Conservation (phyloP, 352 stramenopile species). For the Phytophthora pisi region DNA sequence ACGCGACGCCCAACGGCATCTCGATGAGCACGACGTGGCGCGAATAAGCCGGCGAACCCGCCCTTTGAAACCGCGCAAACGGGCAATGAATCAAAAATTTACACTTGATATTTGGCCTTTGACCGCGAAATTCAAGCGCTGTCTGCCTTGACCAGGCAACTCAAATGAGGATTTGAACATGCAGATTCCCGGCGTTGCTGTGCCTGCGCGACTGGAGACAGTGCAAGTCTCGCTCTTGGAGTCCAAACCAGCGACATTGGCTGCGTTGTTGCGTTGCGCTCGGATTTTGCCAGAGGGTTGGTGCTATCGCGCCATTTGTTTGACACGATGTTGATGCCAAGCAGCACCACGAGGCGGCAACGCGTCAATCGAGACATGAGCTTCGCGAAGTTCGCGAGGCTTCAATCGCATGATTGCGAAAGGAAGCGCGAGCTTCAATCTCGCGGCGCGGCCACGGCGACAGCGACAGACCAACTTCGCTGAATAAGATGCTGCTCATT, state of each 20-base stretch:
- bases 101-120: conserved; percentile 17
- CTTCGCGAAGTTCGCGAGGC: too few relatives aligned
- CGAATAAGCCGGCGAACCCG: conserved; percentile 19
- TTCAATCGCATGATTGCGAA: too few relatives aligned
- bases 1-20: too few relatives aligned
- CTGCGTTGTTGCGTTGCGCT: conserved; percentile 26
- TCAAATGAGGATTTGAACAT: conserved; percentile 24
- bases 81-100: conserved; percentile 14
- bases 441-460: too few relatives aligned
- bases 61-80: conserved; percentile 26
- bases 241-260: conserved; percentile 24
- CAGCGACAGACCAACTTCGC: too few relatives aligned
- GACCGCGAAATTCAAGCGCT: conserved; percentile 8
- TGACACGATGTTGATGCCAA: not conserved
- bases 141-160: not conserved
- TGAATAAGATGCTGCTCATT: too few relatives aligned
- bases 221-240: conserved; percentile 2
- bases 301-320: not conserved
- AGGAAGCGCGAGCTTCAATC: too few relatives aligned
- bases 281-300: conserved; percentile 6
- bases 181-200: conserved; percentile 15
- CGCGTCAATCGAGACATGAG: too few relatives aligned
- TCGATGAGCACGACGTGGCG: not conserved
- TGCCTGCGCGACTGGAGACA: conserved; percentile 29
- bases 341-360: not conserved